Base-by-base conservation (phyloP, 192 early-diverging fungal species). In the Entomortierella beljakovae region DNA sequence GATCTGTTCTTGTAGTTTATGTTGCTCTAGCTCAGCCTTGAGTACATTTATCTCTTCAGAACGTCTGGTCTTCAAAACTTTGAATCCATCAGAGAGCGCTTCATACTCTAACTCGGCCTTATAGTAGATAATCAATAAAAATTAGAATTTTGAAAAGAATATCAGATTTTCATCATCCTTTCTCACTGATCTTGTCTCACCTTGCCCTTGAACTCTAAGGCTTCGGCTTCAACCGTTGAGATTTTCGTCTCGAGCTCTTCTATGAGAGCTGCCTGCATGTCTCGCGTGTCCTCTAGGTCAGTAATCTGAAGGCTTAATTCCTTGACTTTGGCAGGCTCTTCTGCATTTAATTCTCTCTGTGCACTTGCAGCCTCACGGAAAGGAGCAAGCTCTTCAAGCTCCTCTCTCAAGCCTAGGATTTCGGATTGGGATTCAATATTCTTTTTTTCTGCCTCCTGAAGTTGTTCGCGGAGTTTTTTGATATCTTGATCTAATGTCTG, bases 131-230 rank as follows among this genome's bases (percentile, higher is more conserved):
- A 57, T 40, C 1, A 26, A 32, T 20, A 57, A 8, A 57, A 20
- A 46, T 11, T 11, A 20, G 3, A 46, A 10, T 10, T 46, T 10
- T 46, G 11, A 10, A 46, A 46, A 16, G 3, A 3, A 10, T 20
- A 15, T 46, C 11, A 46, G 20, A 46, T 46, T 3, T 2, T 20
- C 3, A 46, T 3, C 5, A 46, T 20, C 43, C 15, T 11, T 2
- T 11, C 9, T 38, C 8, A 23, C 6, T 32, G 32, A 22, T 15
- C 48, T 16, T 2, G n/a, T 34, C 43, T 64, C 58, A 79, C 75
- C 67, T 79, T 79, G 61, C 75, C 68, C 75, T 79, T 79, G 68
- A 79, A 79, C n/a, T 64, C 75, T 20, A 79, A 42, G 26, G 75
- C 75, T 28, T 79, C 68, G 13, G 75, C 75, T 31, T 79, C 75